These are phyloP conservation scores for Thelephora ganbajun DNA, from an alignment of 768 basidiomycete genomes.

Conservation along the genomic window DNA sequence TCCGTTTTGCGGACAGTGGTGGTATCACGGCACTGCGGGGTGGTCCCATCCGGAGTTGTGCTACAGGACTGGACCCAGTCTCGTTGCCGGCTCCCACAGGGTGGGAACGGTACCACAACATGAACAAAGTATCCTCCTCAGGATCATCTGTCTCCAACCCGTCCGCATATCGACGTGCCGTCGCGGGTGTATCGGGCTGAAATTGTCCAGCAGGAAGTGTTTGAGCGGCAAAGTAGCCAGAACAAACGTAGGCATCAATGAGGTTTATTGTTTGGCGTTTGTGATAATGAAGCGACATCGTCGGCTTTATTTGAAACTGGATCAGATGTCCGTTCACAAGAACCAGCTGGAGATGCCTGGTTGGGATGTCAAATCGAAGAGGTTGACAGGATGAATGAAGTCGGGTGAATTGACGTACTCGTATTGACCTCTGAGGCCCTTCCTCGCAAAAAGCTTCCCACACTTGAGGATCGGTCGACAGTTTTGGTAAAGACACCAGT, in stretches of 20 bases:
- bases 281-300: constrained; percentile 41
- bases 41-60: background rate
- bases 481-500: constrained; percentile 75
- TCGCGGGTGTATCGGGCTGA: constrained; percentile 31
- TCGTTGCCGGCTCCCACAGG: constrained; percentile 4
- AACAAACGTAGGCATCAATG: constrained; percentile 68
- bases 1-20: constrained; percentile 40
- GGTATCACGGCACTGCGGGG: constrained; percentile 23
- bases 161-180: constrained; percentile 74
- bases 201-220: constrained; percentile 53
- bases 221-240: constrained; percentile 71
- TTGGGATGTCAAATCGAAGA: background rate
- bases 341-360: constrained; percentile 56
- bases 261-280: constrained; percentile 44
- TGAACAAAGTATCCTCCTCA: constrained; percentile 80
- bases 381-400: background rate
- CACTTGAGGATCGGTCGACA: constrained; percentile 65
- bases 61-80: background rate
- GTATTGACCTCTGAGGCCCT: constrained; percentile 63
- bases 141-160: constrained; percentile 80
- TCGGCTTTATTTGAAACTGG: constrained; percentile 50
- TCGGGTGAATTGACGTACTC: constrained; percentile 31
- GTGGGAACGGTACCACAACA: constrained; percentile 52
- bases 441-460: constrained; percentile 60
- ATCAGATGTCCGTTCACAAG: constrained; percentile 66